A percentile compares a stretch with the other conserved stretches of the same genome.
Conservation (phyloP, 1,284 basidiomycete genomes). For the Leccinum griseonigrum region DNA sequence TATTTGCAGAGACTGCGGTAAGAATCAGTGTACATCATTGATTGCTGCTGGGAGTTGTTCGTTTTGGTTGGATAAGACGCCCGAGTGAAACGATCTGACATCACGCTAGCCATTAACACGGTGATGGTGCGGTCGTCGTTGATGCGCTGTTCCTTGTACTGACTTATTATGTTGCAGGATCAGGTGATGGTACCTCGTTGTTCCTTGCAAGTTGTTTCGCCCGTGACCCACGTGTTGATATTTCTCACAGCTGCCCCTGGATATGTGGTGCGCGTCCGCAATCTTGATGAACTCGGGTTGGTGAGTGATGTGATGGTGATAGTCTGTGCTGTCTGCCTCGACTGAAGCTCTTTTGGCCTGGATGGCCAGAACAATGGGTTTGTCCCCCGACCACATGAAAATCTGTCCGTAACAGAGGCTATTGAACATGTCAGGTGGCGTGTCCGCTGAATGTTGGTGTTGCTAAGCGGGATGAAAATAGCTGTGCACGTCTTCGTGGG, state of each 20-base stretch:
- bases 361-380: slow-evolving; percentile 53
- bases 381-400: slow-evolving; percentile 74
- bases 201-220: slow-evolving; percentile 55
- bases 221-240: slow-evolving; percentile 67
- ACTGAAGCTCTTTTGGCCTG: background rate
- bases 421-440: too few relatives aligned
- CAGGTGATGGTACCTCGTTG: slow-evolving; percentile 56
- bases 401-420: too few relatives aligned
- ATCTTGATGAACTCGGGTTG: slow-evolving; percentile 56
- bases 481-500: too few relatives aligned
- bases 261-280: slow-evolving; percentile 64
- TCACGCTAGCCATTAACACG: slow-evolving; percentile 55
- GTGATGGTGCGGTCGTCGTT: slow-evolving; percentile 44
- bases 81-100: slow-evolving; percentile 54
- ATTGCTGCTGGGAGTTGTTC: slow-evolving; percentile 76
- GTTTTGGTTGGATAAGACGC: slow-evolving; percentile 67
- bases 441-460: too few relatives aligned
- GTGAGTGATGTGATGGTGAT: slow-evolving; percentile 38
- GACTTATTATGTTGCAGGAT: background rate
- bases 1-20: slow-evolving; percentile 28
- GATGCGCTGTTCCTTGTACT: background rate
- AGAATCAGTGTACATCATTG: slow-evolving; percentile 57
- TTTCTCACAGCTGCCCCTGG: slow-evolving; percentile 70
- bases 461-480: too few relatives aligned
- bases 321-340: background rate